Conservation (phyloP, 2,329 filamentous ascomycete genomes). For the Fusarium nanum region DNA sequence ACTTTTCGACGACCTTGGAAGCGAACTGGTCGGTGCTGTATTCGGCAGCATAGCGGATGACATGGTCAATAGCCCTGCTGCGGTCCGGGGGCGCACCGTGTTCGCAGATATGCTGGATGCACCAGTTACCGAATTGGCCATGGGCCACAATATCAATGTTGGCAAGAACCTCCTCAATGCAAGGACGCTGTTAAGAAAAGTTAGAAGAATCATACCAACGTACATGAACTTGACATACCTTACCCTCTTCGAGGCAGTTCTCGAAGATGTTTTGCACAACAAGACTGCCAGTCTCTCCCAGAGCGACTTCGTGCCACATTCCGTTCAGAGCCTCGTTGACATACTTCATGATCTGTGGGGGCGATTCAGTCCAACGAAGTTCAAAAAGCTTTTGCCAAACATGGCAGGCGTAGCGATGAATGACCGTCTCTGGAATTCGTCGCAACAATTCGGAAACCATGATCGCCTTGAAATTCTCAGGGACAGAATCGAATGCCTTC, state of each 20-base stretch:
- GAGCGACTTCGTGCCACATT: constrained; percentile 98
- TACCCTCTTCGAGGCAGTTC: constrained; percentile 98
- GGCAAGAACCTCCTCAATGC: constrained; percentile 93
- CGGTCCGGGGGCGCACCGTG: constrained; percentile 92
- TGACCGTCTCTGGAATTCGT: constrained; percentile 95
- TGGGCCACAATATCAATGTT: constrained; percentile 98
- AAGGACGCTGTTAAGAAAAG: constrained; percentile 76
- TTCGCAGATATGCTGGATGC: constrained; percentile 98
- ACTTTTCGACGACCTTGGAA: constrained; percentile 99
- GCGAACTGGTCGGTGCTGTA: constrained; percentile 99
- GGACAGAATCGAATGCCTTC: constrained; percentile 97
- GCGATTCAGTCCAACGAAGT: constrained; percentile 92
- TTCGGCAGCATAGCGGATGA: constrained; percentile 91
- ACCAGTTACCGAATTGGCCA: constrained; percentile 99
- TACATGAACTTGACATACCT: constrained; percentile 68
- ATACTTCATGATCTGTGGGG: constrained; percentile 97
- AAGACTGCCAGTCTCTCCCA: constrained; percentile 96
- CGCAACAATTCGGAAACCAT: constrained; percentile 99
- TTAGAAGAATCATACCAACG: constrained; percentile 25
- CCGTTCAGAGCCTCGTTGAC: constrained; percentile 94
- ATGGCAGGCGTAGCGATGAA: constrained; percentile 98
- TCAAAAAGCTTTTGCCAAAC: constrained; percentile 99
- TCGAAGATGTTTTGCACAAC: constrained; percentile 99
- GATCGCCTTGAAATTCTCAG: constrained; percentile 96
- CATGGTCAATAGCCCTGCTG: constrained; percentile 92